A percentile compares a stretch with the other conserved stretches of the same genome.
These are phyloP conservation scores for Phaeomoniella chlamydospora DNA, from an alignment of 2,329 filamentous ascomycete genomes.

Conservation along the genomic window DNA sequence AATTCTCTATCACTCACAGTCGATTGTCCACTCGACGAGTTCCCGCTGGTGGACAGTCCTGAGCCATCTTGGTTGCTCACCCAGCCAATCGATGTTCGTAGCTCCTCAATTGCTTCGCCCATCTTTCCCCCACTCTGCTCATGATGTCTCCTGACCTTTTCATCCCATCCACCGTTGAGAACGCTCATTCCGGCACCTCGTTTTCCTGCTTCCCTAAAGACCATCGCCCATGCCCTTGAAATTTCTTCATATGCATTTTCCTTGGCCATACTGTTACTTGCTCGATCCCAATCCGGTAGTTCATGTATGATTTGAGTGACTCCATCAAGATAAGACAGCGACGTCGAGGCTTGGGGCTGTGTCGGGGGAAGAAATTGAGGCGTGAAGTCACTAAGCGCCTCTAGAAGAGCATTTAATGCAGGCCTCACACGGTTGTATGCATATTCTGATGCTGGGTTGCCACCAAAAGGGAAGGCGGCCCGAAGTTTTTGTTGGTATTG, in stretches of 20 bases:
- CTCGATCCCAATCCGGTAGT: conserved; percentile 80
- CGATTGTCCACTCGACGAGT: conserved; percentile 12
- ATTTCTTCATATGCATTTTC: conserved; percentile 95
- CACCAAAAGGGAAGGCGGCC: conserved; percentile 70
- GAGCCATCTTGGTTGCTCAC: conserved; percentile 39
- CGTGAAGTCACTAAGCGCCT: conserved; percentile 86
- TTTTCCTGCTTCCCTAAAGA: conserved; percentile 83
- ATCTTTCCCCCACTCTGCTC: conserved; percentile 72
- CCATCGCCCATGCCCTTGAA: conserved; percentile 79
- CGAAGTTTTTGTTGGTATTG: conserved; percentile 70
- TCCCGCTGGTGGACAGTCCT: too few relatives aligned
- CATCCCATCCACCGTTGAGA: conserved; percentile 85
- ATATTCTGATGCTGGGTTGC: conserved; percentile 77
- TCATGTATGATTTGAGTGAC: conserved; percentile 82
- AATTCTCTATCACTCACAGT: conserved; percentile 23
- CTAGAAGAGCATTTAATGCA: conserved; percentile 63
- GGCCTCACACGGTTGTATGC: conserved; percentile 86
- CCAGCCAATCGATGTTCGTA: conserved; percentile 65
- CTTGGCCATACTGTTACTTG: conserved; percentile 81
- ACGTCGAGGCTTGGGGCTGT: conserved; percentile 69
- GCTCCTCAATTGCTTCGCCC: conserved; percentile 62
- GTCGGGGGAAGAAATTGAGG: conserved; percentile 88
- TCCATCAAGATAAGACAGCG: conserved; percentile 74
- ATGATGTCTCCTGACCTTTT: conserved; percentile 75
- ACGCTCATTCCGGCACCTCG: conserved; percentile 78